phyloP scores from a whole-genome alignment of 2,329 filamentous ascomycete species.

The Xylaria sp. region DNA sequence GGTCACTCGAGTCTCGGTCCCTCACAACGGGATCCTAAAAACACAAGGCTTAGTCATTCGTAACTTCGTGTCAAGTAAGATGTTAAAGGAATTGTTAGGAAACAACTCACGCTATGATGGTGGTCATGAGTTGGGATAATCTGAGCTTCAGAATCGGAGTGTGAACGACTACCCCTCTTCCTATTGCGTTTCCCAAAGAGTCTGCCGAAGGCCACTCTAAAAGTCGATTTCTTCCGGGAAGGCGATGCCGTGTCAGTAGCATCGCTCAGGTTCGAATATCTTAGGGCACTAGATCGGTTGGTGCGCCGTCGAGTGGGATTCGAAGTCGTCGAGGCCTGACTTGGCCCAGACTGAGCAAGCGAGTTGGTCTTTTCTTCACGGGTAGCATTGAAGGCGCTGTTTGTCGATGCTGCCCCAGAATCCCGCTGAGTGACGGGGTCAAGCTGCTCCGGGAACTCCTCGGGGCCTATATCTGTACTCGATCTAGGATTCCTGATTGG shows the following conservation, averaged over 20 bases:
- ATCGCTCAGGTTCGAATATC: constrained; percentile 63
- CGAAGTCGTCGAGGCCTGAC: constrained; percentile 44
- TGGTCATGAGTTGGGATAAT: constrained; percentile 49
- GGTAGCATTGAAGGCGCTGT: constrained; percentile 39
- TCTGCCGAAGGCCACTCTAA: constrained; percentile 66
- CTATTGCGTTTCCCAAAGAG: constrained; percentile 66
- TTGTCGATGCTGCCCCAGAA: constrained; percentile 40
- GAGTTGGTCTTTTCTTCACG: constrained; percentile 43
- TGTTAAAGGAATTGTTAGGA: background rate
- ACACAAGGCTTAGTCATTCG: constrained; percentile 22
- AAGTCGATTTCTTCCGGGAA: constrained; percentile 67
- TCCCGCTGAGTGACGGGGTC: constrained; percentile 40
- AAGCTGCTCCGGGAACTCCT: constrained; percentile 43
- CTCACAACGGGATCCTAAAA: constrained; percentile 55
- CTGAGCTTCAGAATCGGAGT: constrained; percentile 47
- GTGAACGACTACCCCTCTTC: constrained; percentile 58
- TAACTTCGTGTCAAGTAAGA: background rate
- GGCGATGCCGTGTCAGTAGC: constrained; percentile 55
- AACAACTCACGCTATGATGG: constrained; percentile 62
- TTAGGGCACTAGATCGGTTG: constrained; percentile 55
- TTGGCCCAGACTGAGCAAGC: constrained; percentile 42
- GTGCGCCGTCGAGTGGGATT: constrained; percentile 51
- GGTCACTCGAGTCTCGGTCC: constrained; percentile 46
- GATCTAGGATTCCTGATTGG: constrained; percentile 60
- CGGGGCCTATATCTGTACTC: constrained; percentile 53